These are phyloP conservation scores for Carex sylvatica DNA, from an alignment of 202 grass and related monocot genomes.

Conservation along the genomic window DNA sequence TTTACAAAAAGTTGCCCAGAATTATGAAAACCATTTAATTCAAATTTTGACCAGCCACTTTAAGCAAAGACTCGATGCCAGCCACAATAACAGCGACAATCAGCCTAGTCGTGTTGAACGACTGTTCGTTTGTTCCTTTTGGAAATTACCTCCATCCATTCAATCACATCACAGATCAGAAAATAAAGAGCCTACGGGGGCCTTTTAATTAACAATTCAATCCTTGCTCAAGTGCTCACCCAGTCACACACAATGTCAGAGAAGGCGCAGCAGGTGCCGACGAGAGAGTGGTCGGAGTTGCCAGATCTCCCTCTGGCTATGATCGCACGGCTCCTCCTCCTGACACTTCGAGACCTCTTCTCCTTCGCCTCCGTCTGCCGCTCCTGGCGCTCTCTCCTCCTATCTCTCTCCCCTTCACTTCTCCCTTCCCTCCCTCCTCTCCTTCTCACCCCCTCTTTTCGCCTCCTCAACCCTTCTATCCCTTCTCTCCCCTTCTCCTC, in stretches of 20 bases:
- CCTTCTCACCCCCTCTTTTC: background rate
- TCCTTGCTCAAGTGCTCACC: no score
- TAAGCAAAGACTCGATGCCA: no score
- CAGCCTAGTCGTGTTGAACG: no score
- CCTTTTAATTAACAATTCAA: no score
- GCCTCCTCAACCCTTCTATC: background rate
- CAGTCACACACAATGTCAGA: background rate
- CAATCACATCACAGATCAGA: no score
- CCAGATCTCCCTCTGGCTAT: background rate
- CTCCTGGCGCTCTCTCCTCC: conserved; percentile 1
- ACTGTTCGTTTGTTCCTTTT: no score
- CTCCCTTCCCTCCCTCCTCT: background rate
- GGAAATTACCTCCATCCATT: no score
- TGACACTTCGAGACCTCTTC: background rate
- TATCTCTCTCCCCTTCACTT: background rate
- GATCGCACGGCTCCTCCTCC: background rate
- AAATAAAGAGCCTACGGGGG: no score
- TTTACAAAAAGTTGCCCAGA: background rate
- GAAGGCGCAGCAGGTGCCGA: background rate
- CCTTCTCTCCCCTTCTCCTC: no score
- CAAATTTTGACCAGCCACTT: background rate
- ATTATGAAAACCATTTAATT: background rate
- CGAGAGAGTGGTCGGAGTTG: background rate
- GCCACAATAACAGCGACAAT: no score
- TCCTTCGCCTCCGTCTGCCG: conserved; percentile 12